Conservation (phyloP, 805 yeast genomes). For the Ogataea methanolica region DNA sequence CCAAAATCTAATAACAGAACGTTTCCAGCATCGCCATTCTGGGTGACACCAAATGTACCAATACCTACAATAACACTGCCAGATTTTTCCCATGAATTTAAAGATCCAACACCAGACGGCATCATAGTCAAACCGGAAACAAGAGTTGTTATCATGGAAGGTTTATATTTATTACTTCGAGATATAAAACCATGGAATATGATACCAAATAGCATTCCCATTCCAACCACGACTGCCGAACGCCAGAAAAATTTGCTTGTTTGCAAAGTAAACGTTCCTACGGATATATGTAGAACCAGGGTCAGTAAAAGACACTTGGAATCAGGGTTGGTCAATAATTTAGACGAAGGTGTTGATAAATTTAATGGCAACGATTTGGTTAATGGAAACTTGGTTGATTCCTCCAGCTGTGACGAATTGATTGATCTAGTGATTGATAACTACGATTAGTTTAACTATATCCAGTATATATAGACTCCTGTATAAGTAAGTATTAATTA, state of each 20-base stretch:
- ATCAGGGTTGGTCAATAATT: constrained; percentile 45
- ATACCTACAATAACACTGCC: constrained; percentile 48
- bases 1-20: not conserved
- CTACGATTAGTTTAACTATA: constrained; percentile 1
- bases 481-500: no score
- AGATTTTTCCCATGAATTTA: constrained; percentile 67
- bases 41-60: constrained; percentile 7
- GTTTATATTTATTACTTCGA: constrained; percentile 61
- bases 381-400: constrained; percentile 45
- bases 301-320: constrained; percentile 62
- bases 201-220: constrained; percentile 35
- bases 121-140: constrained; percentile 41
- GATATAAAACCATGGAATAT: constrained; percentile 52
- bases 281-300: constrained; percentile 44
- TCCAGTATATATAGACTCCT: no score
- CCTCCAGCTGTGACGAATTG: constrained; percentile 7
- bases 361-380: constrained; percentile 54
- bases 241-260: constrained; percentile 16
- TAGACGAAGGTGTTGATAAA: constrained; percentile 47
- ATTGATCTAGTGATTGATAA: constrained; percentile 19
- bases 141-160: constrained; percentile 66
- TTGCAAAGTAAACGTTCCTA: constrained; percentile 49
- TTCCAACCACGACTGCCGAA: constrained; percentile 16
- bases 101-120: constrained; percentile 64
- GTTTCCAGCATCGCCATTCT: not conserved